Conservation (phyloP, 2,329 filamentous ascomycete genomes). For the Penicillium sp. region DNA sequence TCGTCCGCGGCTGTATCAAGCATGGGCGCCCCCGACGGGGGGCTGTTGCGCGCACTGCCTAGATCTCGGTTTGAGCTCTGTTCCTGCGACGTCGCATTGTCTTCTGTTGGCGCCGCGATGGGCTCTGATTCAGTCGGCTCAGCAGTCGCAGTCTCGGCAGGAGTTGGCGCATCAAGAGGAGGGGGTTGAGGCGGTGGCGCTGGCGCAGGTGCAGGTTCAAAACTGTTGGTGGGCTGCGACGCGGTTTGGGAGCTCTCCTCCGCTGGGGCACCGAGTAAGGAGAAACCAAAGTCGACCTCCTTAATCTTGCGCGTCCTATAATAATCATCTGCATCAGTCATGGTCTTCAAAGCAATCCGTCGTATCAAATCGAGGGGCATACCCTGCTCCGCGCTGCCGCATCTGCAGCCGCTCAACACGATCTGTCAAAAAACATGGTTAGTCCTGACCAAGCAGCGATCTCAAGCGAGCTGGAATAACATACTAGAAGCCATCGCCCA, state of each 20-base stretch:
- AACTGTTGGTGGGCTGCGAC: constrained; percentile 29
- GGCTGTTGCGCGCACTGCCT: constrained; percentile 38
- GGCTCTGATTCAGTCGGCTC: constrained; percentile 18
- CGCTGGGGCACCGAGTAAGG: constrained; percentile 39
- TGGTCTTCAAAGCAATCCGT: constrained; percentile 23
- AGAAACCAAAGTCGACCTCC: constrained; percentile 57
- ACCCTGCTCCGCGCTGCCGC: constrained; percentile 63
- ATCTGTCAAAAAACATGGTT: constrained; percentile 38
- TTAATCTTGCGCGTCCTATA: constrained; percentile 53
- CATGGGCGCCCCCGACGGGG: constrained; percentile 37
- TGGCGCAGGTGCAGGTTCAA: constrained; percentile 23
- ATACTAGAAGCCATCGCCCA: constrained; percentile 46
- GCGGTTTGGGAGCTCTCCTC: constrained; percentile 30
- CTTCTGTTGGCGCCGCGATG: constrained; percentile 15
- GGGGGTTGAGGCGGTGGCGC: constrained; percentile 27
- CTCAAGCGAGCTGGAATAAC: constrained; percentile 12
- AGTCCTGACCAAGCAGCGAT: not conserved
- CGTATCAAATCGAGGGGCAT: constrained; percentile 38
- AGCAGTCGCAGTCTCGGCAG: constrained; percentile 23
- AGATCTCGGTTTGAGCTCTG: constrained; percentile 29
- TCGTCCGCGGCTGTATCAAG: constrained; percentile 45
- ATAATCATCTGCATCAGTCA: constrained; percentile 6
- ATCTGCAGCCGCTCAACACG: constrained; percentile 61
- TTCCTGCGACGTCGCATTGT: constrained; percentile 23
- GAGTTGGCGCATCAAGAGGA: constrained; percentile 22